Base-by-base conservation (phyloP, 495 filamentous ascomycete genomes). In the Neurospora sp. region DNA sequence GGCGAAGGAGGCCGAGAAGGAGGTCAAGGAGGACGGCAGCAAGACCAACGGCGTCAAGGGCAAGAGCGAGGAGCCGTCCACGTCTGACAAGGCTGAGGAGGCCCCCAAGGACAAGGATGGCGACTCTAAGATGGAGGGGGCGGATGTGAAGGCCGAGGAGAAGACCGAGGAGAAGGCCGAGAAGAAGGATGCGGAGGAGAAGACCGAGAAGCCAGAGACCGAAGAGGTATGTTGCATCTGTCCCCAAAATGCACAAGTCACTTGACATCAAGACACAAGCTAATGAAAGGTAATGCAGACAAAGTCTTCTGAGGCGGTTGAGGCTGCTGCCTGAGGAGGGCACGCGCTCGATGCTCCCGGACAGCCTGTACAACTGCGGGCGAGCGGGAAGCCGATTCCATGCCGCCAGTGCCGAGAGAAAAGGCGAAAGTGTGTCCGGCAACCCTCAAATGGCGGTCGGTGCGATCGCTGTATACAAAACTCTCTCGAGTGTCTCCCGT, bases 1-100 rank as follows among this genome's bases (percentile, higher is more conserved):
- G 74, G 39, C 78, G 11, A 81, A 70, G 7, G 89, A 86, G 36
- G 77, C 84, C 40, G 78, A 84, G 75, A 88, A 89, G 21, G 88
- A 89, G 71, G 83, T 84, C 69, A 87, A 85, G 76, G 83, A 87
- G 36, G 82, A 82, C 21, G 34, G 10, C 24, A 72, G 73, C 39
- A 84, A 88, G 79, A 80, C 79, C 4, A 79, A 83, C 39, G 81
- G 83, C 40, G 77, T 74, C 42, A 85, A 85, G 77, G 75, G 74
- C 11, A 81, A 84, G 62, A 81, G 74, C 81, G 86, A 81, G 40
- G 80, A 79, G 54, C 71, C 78, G 19, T 76, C 80, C 48, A 71
- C 79, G 72, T 74, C 78, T 43, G 79, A 81, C 17, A 77, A 83
- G 70, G 62, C 77, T 4, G 75, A 79, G 70, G 73, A 78, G n/a